A percentile compares a stretch with the other conserved stretches of the same genome.
Conservation (phyloP, 495 filamentous ascomycete species). For the Podospora pseudopauciseta region DNA sequence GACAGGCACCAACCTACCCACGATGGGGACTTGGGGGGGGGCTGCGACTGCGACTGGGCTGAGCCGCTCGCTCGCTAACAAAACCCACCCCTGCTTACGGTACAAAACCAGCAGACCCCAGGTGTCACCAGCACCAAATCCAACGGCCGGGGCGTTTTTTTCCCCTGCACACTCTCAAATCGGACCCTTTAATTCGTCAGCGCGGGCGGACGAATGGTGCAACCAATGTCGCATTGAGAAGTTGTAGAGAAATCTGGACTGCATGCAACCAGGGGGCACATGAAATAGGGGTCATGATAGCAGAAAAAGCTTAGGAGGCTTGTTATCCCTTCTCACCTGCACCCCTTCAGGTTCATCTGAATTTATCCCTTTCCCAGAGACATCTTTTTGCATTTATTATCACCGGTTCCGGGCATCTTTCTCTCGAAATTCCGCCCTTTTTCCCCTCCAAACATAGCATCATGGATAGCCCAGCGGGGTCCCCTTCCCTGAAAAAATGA, state of each 20-base stretch:
- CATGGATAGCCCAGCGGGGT: not conserved
- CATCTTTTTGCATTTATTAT: not conserved
- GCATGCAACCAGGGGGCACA: not conserved
- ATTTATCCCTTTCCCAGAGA: not conserved
- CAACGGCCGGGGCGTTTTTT: not conserved
- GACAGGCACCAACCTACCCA: not conserved
- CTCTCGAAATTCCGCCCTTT: too few species aligned
- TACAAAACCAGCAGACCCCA: not conserved
- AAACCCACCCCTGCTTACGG: not conserved
- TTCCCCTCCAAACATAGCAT: not conserved
- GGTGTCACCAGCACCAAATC: not conserved
- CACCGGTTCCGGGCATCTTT: too few species aligned
- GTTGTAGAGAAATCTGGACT: not conserved
- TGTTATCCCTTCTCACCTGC: not conserved
- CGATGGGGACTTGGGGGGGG: not conserved
- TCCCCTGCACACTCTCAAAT: not conserved
- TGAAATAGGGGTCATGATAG: not conserved
- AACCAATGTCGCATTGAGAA: not conserved
- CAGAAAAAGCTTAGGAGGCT: not conserved
- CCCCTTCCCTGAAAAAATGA: not conserved
- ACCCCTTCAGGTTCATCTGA: not conserved
- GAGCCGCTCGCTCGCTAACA: conserved; percentile 58
- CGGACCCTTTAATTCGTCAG: not conserved
- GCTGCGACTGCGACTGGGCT: conserved; percentile 27
- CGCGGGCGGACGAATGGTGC: not conserved